A percentile compares a stretch with the other conserved stretches of the same genome.
Evolutionary conservation across 2,329 filamentous ascomycete species (phyloP).

Genomic region (Penicillium sp.): DNA sequence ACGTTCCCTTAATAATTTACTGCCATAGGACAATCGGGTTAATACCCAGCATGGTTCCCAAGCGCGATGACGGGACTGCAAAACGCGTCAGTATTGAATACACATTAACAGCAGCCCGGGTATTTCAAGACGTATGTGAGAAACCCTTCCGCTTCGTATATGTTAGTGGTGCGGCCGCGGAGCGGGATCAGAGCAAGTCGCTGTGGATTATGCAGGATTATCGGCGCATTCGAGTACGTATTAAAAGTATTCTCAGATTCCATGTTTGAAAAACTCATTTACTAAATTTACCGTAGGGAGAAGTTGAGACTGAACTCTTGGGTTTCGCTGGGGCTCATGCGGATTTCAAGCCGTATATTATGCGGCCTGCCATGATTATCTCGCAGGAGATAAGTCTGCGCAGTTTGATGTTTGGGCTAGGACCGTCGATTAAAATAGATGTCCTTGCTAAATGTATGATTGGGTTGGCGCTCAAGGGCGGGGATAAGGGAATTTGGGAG

Average conservation of each 20-base stretch:
- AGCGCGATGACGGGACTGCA: conserved; percentile 5
- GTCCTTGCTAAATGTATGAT: conserved; percentile 14
- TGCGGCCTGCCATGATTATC: conserved; percentile 20
- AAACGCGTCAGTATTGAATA: conserved; percentile 11
- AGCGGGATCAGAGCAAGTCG: conserved; percentile 18
- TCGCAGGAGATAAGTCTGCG: conserved; percentile 5
- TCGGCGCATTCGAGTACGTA: conserved; percentile 16
- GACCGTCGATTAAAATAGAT: conserved; percentile 16
- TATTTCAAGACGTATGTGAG: conserved; percentile 4
- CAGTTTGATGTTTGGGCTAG: conserved; percentile 11
- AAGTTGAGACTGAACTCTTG: conserved; percentile 19
- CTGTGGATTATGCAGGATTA: conserved; percentile 20
- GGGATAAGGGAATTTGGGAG: conserved; percentile 10
- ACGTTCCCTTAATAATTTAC: neutral
- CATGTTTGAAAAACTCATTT: neutral
- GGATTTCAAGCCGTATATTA: conserved; percentile 18
- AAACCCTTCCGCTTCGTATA: conserved; percentile 21
- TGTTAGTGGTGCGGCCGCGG: conserved; percentile 15
- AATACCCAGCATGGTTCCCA: conserved; percentile 16
- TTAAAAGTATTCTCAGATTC: neutral
- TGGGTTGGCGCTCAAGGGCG: conserved; percentile 16
- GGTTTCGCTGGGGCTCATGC: conserved; percentile 5
- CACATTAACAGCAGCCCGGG: conserved; percentile 3
- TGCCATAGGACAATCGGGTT: neutral
- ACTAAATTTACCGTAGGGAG: conserved; percentile 11